A percentile compares a stretch with the other conserved stretches of the same genome.
phyloP scores from a whole-genome alignment of 345 rosid genomes.

The Lumnitzera littorea region DNA sequence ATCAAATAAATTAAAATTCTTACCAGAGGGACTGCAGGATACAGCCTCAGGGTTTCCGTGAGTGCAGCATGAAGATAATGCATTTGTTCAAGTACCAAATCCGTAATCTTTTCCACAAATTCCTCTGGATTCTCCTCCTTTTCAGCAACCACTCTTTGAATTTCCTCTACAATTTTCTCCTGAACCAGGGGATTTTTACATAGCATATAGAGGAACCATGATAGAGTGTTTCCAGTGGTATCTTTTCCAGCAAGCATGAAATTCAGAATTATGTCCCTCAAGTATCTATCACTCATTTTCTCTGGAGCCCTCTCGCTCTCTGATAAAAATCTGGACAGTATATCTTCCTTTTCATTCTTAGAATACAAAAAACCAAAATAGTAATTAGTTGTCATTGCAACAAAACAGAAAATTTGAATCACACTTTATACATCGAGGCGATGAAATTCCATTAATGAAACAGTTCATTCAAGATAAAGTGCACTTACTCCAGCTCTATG shows the following conservation, averaged over 20 bases:
- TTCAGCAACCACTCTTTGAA: conserved; percentile 27
- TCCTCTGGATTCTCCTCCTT: conserved; percentile 18
- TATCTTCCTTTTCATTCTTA: conserved; percentile 55
- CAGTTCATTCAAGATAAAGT: too few relatives aligned
- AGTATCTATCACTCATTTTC: conserved; percentile 46
- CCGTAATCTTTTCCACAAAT: conserved; percentile 33
- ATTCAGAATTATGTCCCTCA: conserved; percentile 62
- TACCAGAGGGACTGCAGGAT: conserved; percentile 65
- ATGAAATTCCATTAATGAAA: neutral
- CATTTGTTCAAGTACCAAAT: conserved; percentile 43
- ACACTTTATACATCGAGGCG: neutral
- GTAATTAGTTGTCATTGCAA: neutral
- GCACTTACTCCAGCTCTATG: conserved; percentile 26
- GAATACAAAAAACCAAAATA: neutral
- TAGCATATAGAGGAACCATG: conserved; percentile 74
- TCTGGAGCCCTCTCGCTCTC: conserved; percentile 54
- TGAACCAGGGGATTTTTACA: conserved; percentile 65
- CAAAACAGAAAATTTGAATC: neutral
- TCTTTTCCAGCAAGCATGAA: conserved; percentile 79
- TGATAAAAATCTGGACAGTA: conserved; percentile 53
- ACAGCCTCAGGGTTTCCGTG: conserved; percentile 68
- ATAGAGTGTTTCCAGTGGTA: conserved; percentile 43
- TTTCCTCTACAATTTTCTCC: conserved; percentile 54
- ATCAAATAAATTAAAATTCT: neutral
- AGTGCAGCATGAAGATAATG: conserved; percentile 77